Conservation (phyloP, 495 filamentous ascomycete species). For the Daldinia vernicosa region DNA sequence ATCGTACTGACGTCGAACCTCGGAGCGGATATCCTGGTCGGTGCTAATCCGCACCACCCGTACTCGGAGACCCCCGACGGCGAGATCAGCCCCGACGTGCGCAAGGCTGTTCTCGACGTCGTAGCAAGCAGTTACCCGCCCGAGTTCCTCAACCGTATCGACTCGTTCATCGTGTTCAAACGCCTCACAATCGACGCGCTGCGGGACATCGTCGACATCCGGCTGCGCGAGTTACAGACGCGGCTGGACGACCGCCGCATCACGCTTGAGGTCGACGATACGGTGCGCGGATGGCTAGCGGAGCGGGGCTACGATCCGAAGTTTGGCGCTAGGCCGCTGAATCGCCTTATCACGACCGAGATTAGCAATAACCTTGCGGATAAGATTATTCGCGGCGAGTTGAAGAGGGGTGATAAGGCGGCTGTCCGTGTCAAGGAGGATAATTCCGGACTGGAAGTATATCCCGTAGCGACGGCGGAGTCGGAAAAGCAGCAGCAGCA, state of each 20-base stretch:
- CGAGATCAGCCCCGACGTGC: conserved; percentile 74
- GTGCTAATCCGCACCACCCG: conserved; percentile 62
- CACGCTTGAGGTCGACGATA: conserved; percentile 70
- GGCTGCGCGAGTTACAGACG: conserved; percentile 82
- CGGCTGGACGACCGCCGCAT: conserved; percentile 90
- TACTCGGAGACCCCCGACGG: conserved; percentile 67
- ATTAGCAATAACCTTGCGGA: conserved; percentile 90
- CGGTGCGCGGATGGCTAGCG: conserved; percentile 84
- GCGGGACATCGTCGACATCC: conserved; percentile 92
- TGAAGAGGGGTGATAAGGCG: conserved; percentile 77
- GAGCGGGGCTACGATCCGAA: conserved; percentile 88
- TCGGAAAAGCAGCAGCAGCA: background rate
- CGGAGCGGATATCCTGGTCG: conserved; percentile 77
- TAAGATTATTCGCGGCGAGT: conserved; percentile 85
- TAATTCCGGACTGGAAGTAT: conserved; percentile 60
- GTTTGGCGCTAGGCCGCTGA: conserved; percentile 93
- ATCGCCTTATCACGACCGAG: conserved; percentile 86
- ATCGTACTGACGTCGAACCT: conserved; percentile 97
- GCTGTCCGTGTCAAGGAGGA: conserved; percentile 70
- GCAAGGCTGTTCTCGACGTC: conserved; percentile 87
- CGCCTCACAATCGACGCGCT: conserved; percentile 80
- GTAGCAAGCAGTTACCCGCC: conserved; percentile 81
- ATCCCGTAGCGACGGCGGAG: background rate
- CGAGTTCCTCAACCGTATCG: conserved; percentile 95
- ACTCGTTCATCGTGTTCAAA: conserved; percentile 96